These are phyloP conservation scores for Fraxinus paxiana DNA, from an alignment of 305 asterid species.

Conservation along the genomic window DNA sequence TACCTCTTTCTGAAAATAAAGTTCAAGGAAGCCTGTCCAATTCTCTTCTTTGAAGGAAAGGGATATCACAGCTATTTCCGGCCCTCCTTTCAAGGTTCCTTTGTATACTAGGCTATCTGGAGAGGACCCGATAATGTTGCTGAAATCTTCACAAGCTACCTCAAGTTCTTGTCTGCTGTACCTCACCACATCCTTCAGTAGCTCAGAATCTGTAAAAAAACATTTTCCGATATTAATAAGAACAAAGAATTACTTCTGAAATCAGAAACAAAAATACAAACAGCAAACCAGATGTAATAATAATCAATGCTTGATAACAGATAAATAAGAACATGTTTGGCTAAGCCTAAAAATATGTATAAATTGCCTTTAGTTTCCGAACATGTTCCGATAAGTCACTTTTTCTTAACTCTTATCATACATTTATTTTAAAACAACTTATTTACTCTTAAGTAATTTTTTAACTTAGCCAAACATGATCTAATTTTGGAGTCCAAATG, in stretches of 20 bases:
- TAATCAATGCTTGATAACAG: not conserved
- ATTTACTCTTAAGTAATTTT: not conserved
- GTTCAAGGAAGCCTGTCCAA: slow-evolving; percentile 90
- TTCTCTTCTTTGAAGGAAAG: slow-evolving; percentile 80
- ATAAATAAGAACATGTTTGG: not conserved
- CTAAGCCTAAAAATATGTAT: not conserved
- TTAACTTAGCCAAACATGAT: not conserved
- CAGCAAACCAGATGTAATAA: not conserved
- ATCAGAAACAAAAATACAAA: not conserved
- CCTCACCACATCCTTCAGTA: slow-evolving; percentile 56
- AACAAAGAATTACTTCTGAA: not conserved
- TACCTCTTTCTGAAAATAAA: slow-evolving; percentile 87
- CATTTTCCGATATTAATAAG: not conserved
- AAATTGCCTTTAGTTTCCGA: not conserved
- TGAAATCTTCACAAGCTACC: slow-evolving; percentile 96
- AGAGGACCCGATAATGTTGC: slow-evolving; percentile 92
- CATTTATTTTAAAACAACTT: not conserved
- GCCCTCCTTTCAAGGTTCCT: slow-evolving; percentile 81
- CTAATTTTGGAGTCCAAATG: not conserved
- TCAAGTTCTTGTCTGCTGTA: slow-evolving; percentile 90
- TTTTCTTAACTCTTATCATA: not conserved
- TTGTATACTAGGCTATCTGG: slow-evolving; percentile 80
- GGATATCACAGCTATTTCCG: slow-evolving; percentile 84
- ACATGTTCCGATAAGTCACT: not conserved
- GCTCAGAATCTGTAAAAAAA: slow-evolving; percentile 58